A percentile compares a stretch with the other conserved stretches of the same genome.
These are phyloP conservation scores for Exserohilum rostratum DNA, from an alignment of 2,329 filamentous ascomycete species.

Conservation along the genomic window DNA sequence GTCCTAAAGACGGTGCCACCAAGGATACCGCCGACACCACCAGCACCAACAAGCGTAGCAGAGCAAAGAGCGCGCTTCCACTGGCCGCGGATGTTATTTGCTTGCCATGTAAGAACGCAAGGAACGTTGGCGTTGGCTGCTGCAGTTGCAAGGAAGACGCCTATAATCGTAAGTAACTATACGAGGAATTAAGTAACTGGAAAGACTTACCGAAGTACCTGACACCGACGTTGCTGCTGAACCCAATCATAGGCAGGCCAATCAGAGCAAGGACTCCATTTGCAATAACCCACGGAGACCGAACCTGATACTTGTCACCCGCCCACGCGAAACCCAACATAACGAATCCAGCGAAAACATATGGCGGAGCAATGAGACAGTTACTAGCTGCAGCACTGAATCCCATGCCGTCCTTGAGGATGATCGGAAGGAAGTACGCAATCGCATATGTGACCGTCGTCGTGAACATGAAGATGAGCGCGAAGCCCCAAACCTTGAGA, in stretches of 20 bases:
- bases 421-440: constrained; percentile 39
- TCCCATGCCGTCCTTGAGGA: constrained; percentile 38
- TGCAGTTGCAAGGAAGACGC: constrained; percentile 74
- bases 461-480: constrained; percentile 29
- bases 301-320: constrained; percentile 69
- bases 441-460: constrained; percentile 39
- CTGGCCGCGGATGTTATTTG: constrained; percentile 86
- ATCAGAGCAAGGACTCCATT: constrained; percentile 71
- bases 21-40: constrained; percentile 79
- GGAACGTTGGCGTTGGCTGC: constrained; percentile 80
- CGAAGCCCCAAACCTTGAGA: constrained; percentile 33
- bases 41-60: constrained; percentile 75
- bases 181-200: not conserved
- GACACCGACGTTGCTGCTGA: constrained; percentile 60
- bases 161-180: not conserved
- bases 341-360: constrained; percentile 35
- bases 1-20: constrained; percentile 72
- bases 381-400: constrained; percentile 35
- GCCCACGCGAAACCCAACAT: constrained; percentile 63
- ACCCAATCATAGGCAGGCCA: constrained; percentile 75
- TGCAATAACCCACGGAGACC: constrained; percentile 69
- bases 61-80: constrained; percentile 85
- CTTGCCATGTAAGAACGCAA: constrained; percentile 76
- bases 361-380: constrained; percentile 35
- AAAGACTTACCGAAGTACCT: constrained; percentile 61